Evolutionary conservation across 2,329 filamentous ascomycete genomes (phyloP).

Genomic region (Lachnum nothofagi): DNA sequence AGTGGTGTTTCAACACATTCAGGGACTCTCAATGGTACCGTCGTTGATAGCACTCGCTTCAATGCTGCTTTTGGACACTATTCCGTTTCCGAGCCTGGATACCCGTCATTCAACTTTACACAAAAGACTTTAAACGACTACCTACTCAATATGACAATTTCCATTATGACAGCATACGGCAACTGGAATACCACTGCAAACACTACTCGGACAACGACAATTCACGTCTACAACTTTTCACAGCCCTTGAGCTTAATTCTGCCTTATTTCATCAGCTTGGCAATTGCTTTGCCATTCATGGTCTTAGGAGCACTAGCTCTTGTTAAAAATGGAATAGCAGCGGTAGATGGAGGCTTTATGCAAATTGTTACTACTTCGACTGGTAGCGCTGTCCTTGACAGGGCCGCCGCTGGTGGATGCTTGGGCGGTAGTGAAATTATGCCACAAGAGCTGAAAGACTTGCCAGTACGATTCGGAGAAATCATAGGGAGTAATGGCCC

Average conservation of each 20-base stretch:
- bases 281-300: slow-evolving; percentile 17
- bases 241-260: slow-evolving; percentile 20
- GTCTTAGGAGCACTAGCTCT: slow-evolving; percentile 14
- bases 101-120: slow-evolving; percentile 13
- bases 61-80: slow-evolving; percentile 12
- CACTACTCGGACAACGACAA: slow-evolving; percentile 5
- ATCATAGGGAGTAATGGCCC: slow-evolving; percentile 11
- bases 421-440: slow-evolving; percentile 17
- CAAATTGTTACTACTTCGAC: slow-evolving; percentile 20
- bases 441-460: slow-evolving; percentile 17
- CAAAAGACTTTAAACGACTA: slow-evolving; percentile 18
- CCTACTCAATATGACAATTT: slow-evolving; percentile 22
- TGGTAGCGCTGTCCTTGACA: slow-evolving; percentile 15
- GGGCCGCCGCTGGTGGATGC: slow-evolving; percentile 19
- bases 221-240: slow-evolving; percentile 22
- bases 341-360: slow-evolving; percentile 20
- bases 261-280: slow-evolving; percentile 20
- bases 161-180: slow-evolving; percentile 11
- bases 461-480: slow-evolving; percentile 20
- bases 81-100: neutral
- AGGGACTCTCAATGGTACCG: slow-evolving; percentile 1
- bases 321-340: slow-evolving; percentile 16
- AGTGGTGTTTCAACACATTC: neutral
- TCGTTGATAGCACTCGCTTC: slow-evolving; percentile 18
- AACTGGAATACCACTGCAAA: slow-evolving; percentile 15